These are phyloP conservation scores for Aureobasidium sp. DNA, from an alignment of 2,329 filamentous ascomycete genomes.

Conservation along the genomic window DNA sequence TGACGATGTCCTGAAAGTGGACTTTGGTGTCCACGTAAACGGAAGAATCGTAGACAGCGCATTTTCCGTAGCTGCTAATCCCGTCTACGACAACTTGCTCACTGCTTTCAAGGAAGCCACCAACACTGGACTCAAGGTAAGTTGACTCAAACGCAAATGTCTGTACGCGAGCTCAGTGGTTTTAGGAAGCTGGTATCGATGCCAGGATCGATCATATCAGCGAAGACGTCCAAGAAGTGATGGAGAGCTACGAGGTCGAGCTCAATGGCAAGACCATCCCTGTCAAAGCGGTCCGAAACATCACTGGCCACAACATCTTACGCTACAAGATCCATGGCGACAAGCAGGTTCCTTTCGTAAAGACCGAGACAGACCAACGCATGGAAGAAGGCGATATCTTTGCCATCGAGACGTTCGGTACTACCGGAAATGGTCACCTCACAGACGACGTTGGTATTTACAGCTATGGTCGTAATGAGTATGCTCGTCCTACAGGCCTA, in stretches of 20 bases:
- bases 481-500: slow-evolving; percentile 68
- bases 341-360: slow-evolving; percentile 91
- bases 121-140: slow-evolving; percentile 57
- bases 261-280: slow-evolving; percentile 70
- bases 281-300: slow-evolving; percentile 61
- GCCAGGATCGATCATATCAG: slow-evolving; percentile 82
- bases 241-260: slow-evolving; percentile 89
- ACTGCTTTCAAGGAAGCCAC: slow-evolving; percentile 42
- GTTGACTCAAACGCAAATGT: slow-evolving; percentile 4
- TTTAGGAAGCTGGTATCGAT: slow-evolving; percentile 78
- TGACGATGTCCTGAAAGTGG: slow-evolving; percentile 65
- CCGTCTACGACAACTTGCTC: slow-evolving; percentile 59
- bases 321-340: slow-evolving; percentile 85
- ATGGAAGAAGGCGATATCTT: slow-evolving; percentile 98
- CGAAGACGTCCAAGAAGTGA: slow-evolving; percentile 75
- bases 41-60: slow-evolving; percentile 64
- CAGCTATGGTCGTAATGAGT: slow-evolving; percentile 70
- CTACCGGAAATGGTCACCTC: slow-evolving; percentile 82
- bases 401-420: slow-evolving; percentile 93
- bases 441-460: slow-evolving; percentile 73
- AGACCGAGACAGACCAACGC: slow-evolving; percentile 78
- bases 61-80: slow-evolving; percentile 61
- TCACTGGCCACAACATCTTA: slow-evolving; percentile 84
- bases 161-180: neutral
- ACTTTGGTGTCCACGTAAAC: slow-evolving; percentile 64